Base-by-base conservation (phyloP, 176 grass and related monocot genomes). In the Thinopyrum elongatum region DNA sequence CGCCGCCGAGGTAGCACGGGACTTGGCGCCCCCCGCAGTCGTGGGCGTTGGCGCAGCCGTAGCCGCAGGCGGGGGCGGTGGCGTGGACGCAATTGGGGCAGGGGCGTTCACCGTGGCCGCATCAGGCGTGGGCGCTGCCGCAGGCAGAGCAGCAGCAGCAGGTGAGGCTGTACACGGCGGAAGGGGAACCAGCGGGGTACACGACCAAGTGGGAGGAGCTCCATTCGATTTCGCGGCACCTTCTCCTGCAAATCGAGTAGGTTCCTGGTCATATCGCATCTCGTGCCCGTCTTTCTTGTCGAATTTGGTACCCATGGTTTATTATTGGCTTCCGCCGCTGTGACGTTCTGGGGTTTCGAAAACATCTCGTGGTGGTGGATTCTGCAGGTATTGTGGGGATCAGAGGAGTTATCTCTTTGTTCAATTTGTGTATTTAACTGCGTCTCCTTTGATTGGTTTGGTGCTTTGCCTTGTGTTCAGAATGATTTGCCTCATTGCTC, bases 231-330 rank as follows among this genome's bases (percentile, higher is more conserved):
- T n/a, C n/a, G n/a, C n/a, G n/a, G n/a, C n/a, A n/a, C n/a, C n/a
- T n/a, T n/a, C n/a, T n/a, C n/a, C n/a, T n/a, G n/a, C n/a, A 89
- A 42, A 91, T 93, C 74, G 94, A 93, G 94, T 95, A 93, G 10
- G 85, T 42, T 42, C 1, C 70, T 23, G 27, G 31, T 34, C 42
- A 38, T 41, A 72, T 36, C 35, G 6, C 7, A 42, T 66, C 68
- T 19, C 1, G 46, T 79, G 19, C 21, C 9, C 14, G 29, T 51
- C 44, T 69, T 36, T 19, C 10, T 70, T 42, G 8, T 61, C 25
- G 33, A 42, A 57, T 66, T 59, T 31, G 31, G 70, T 70, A 33
- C 53, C 60, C 33, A 4, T 33, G 3, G 33, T 33, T 33, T 33
- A 33, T 33, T 33, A 33, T 33, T 33, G 33, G 29, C 29, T 16